Percentiles rank a stretch among this genome's conserved stretches.
These are phyloP conservation scores for Penicillium aurantiogriseum DNA, from an alignment of 2,329 filamentous ascomycete genomes.

Conservation along the genomic window DNA sequence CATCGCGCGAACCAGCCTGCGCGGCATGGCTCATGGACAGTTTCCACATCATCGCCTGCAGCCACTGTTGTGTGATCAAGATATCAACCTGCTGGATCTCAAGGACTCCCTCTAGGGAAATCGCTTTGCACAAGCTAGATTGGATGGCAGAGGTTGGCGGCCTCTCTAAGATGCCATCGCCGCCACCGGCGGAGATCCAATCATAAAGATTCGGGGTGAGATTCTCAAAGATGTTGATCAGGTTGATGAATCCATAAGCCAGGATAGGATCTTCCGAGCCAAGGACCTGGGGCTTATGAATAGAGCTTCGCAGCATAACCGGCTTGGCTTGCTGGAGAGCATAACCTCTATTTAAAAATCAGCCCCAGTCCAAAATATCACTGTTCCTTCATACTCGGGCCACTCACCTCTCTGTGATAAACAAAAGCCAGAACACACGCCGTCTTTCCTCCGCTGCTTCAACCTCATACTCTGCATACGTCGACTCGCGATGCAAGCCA, in stretches of 20 bases:
- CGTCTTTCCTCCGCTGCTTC: conserved; percentile 63
- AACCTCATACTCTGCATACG: conserved; percentile 49
- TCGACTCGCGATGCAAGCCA: conserved; percentile 45
- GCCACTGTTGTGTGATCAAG: conserved; percentile 69
- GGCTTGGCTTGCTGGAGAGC: conserved; percentile 69
- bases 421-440: conserved; percentile 71
- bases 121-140: conserved; percentile 54
- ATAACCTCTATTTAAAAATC: conserved; percentile 56
- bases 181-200: conserved; percentile 38
- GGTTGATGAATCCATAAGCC: conserved; percentile 42
- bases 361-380: neutral
- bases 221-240: conserved; percentile 42
- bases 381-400: neutral
- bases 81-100: conserved; percentile 69
- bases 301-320: conserved; percentile 66
- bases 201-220: conserved; percentile 40
- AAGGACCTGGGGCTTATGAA: conserved; percentile 61
- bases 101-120: conserved; percentile 56
- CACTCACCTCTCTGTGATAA: conserved; percentile 65
- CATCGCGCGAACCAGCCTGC: conserved; percentile 54
- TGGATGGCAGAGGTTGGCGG: conserved; percentile 46
- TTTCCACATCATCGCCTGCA: conserved; percentile 70
- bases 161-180: conserved; percentile 30
- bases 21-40: conserved; percentile 65
- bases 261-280: conserved; percentile 54